Conservation (phyloP, 805 yeast species). For the Jamesozyma hellenica region DNA sequence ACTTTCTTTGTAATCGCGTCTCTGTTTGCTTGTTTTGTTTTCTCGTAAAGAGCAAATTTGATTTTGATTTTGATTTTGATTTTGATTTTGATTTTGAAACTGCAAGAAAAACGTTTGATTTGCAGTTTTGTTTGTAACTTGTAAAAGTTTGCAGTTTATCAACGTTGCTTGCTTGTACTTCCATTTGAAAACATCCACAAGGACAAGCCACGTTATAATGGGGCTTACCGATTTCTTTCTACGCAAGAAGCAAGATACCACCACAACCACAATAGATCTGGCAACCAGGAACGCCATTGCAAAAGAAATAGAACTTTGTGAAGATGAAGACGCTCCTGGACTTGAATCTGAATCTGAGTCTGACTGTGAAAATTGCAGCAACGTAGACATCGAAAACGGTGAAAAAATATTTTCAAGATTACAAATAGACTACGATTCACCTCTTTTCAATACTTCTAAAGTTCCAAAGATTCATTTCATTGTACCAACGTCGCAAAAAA, state of each 20-base stretch:
- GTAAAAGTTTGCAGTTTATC: no score
- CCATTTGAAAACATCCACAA: no score
- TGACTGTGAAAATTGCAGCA: conserved; percentile 10
- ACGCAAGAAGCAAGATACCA: neutral
- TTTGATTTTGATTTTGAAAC: no score
- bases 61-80: no score
- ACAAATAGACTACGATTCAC: conserved; percentile 27
- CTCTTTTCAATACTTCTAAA: conserved; percentile 62
- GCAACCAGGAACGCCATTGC: conserved; percentile 11
- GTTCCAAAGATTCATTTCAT: conserved; percentile 64
- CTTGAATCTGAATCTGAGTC: conserved; percentile 14
- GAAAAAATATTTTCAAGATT: conserved; percentile 18
- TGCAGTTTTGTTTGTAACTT: no score
- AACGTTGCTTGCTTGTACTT: no score
- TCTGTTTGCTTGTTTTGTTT: no score
- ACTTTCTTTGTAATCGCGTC: no score
- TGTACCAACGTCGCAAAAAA: conserved; percentile 73
- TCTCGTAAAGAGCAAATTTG: no score
- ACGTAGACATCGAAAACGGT: conserved; percentile 22
- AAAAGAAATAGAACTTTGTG: conserved; percentile 15
- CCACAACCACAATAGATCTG: neutral
- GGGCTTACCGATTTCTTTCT: conserved; percentile 1
- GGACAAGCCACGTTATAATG: no score
- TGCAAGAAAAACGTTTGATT: no score
- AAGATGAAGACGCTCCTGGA: conserved; percentile 18